Conservation (phyloP, 139 green algal species). For the Tetradesmus obliquus region DNA sequence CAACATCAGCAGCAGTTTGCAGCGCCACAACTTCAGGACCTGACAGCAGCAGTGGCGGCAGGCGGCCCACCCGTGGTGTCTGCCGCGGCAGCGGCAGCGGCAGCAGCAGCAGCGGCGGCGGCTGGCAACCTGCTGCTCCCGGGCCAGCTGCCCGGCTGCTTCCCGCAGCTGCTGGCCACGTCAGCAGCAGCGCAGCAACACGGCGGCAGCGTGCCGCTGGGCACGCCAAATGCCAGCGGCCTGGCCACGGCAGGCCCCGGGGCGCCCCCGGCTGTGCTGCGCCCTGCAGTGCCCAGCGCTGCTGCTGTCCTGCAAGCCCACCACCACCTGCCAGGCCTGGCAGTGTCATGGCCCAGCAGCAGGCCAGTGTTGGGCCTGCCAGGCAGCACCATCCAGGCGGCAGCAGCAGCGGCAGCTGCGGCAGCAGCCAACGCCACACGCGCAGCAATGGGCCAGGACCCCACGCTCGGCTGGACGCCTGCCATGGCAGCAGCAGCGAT, state of each 20-base stretch:
- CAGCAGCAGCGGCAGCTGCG: constrained; percentile 32
- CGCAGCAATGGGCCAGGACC: constrained; percentile 40
- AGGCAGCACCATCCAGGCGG: constrained; percentile 36
- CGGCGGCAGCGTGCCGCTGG: background rate
- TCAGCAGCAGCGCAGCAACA: constrained; percentile 10
- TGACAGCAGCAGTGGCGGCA: background rate
- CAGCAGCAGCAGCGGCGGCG: constrained; percentile 9
- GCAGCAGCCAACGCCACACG: constrained; percentile 29
- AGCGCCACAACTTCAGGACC: background rate
- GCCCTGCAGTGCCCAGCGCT: background rate
- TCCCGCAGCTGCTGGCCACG: background rate
- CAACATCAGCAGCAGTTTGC: background rate
- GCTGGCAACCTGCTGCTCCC: background rate
- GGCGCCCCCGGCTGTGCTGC: background rate
- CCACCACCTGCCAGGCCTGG: background rate
- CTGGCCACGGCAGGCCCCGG: background rate
- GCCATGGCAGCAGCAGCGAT: constrained; percentile 44
- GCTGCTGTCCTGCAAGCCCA: background rate
- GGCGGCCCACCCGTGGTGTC: background rate
- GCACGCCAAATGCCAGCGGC: background rate
- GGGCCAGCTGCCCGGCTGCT: background rate
- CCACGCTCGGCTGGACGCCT: constrained; percentile 40
- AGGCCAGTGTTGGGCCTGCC: constrained; percentile 7
- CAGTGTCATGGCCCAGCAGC: constrained; percentile 15
- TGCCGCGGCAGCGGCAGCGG: background rate